Evolutionary conservation across 129 eudicot genomes (phyloP).

Genomic region (Helichrysum umbraculigerum): DNA sequence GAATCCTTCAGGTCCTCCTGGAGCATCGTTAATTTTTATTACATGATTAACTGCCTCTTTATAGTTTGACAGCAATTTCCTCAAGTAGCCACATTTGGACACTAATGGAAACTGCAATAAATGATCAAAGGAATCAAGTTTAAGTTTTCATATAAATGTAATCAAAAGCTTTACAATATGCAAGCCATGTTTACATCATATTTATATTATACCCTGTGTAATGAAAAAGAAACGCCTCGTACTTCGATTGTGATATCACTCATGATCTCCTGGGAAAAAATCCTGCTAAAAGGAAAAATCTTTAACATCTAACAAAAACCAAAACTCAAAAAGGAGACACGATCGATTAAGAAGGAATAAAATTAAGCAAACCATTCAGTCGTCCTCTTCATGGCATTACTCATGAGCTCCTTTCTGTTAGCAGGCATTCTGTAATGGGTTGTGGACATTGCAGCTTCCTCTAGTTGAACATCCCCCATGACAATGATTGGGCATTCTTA

Average conservation of each 20-base stretch:
- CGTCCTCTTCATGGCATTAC: conserved; percentile 86
- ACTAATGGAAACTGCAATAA: conserved; percentile 74
- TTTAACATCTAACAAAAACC: background rate
- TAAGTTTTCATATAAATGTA: conserved; percentile 1
- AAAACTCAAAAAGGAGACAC: background rate
- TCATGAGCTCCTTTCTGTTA: conserved; percentile 64
- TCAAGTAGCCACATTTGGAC: conserved; percentile 79
- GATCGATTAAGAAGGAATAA: background rate
- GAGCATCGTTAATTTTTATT: conserved; percentile 60
- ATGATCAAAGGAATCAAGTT: background rate
- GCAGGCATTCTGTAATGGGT: conserved; percentile 38
- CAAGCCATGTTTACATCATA: background rate
- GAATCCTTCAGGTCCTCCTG: conserved; percentile 89
- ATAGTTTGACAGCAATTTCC: conserved; percentile 60
- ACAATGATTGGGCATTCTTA: conserved; percentile 36
- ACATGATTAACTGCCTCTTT: conserved; percentile 34
- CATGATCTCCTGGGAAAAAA: conserved; percentile 78
- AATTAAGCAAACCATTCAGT: conserved; percentile 65
- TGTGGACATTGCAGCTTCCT: conserved; percentile 32
- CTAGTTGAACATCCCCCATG: conserved; percentile 48
- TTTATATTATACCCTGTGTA: conserved; percentile 69
- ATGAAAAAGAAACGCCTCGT: conserved; percentile 67
- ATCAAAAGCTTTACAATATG: background rate
- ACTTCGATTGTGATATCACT: conserved; percentile 67
- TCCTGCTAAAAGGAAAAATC: conserved; percentile 47